Evolutionary conservation across 306 rosid genomes (phyloP).

Genomic region (barrel medic (Medicago truncatula)): MtrunA17r5.0-ANR NC_053042.1:49317501-49318000

Average conservation of each 20-base stretch:
- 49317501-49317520: too few species aligned
- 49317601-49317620: neutral
- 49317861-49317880: neutral
- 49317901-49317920: neutral
- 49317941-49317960: neutral
- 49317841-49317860: too few species aligned
- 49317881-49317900: neutral
- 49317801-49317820: too few species aligned
- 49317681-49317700: neutral
- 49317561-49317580: too few species aligned
- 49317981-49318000: neutral
- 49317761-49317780: neutral
- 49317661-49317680: neutral
- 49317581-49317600: too few species aligned
- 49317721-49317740: neutral
- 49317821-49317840: neutral
- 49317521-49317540: too few species aligned
- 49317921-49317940: neutral
- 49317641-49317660: neutral
- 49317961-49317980: neutral
- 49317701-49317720: neutral
- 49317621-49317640: neutral
- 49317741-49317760: neutral
- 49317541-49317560: too few species aligned
- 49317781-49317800: neutral